A percentile compares a stretch with the other conserved stretches of the same genome.
Evolutionary conservation across 2,329 filamentous ascomycete species (phyloP).

Genomic region (Penicillium expansum): DNA sequence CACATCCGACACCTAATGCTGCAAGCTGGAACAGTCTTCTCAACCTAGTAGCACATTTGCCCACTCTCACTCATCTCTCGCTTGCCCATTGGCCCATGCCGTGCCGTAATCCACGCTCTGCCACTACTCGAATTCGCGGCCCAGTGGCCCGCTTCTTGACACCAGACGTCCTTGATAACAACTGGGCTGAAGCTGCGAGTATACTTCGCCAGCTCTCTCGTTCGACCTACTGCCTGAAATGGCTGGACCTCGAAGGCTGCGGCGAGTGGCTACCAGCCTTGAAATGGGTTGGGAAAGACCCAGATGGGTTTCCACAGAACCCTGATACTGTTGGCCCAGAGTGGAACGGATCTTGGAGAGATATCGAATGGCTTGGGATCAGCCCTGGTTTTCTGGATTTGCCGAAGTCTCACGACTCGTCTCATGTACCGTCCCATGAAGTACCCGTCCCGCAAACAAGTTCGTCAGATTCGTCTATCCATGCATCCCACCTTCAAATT

Average conservation of each 20-base stretch:
- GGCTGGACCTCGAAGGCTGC: slow-evolving; percentile 63
- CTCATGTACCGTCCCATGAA: neutral
- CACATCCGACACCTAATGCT: slow-evolving; percentile 44
- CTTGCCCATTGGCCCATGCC: slow-evolving; percentile 62
- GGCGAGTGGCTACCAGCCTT: slow-evolving; percentile 55
- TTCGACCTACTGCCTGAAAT: slow-evolving; percentile 57
- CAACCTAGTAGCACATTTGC: slow-evolving; percentile 50
- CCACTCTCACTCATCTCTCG: slow-evolving; percentile 61
- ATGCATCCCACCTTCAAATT: slow-evolving; percentile 16
- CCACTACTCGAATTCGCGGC: slow-evolving; percentile 44
- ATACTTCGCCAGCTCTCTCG: slow-evolving; percentile 56
- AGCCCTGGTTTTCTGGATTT: slow-evolving; percentile 40
- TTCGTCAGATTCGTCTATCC: neutral
- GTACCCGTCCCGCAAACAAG: neutral
- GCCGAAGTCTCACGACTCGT: slow-evolving; percentile 5
- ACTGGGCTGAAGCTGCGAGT: slow-evolving; percentile 56
- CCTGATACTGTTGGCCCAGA: slow-evolving; percentile 37
- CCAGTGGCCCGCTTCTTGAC: slow-evolving; percentile 40
- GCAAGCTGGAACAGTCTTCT: slow-evolving; percentile 58
- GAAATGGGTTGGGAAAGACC: slow-evolving; percentile 39
- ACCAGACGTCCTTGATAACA: slow-evolving; percentile 51
- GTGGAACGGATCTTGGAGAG: slow-evolving; percentile 48
- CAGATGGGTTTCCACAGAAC: slow-evolving; percentile 26
- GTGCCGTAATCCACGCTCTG: slow-evolving; percentile 55
- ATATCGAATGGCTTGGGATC: slow-evolving; percentile 43